These are phyloP conservation scores for Mortierella hygrophila DNA, from an alignment of 192 early-diverging fungal genomes.

Conservation along the genomic window DNA sequence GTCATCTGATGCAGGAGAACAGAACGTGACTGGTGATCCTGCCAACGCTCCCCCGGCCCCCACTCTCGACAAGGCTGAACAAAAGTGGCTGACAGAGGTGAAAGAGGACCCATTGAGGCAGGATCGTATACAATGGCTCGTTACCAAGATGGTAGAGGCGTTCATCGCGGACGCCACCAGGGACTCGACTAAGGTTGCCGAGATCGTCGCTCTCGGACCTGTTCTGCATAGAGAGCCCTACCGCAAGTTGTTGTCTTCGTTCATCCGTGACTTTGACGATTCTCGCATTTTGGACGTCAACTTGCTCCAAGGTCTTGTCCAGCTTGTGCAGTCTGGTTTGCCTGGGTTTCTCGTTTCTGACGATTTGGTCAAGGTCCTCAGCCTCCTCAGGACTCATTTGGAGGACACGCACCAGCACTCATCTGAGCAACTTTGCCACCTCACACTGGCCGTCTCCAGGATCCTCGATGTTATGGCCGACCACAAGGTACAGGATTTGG, in stretches of 20 bases:
- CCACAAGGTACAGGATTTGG: neutral
- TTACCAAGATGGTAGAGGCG: neutral
- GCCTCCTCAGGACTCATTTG: neutral
- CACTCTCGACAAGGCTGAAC: neutral
- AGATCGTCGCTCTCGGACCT: neutral
- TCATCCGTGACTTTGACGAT: neutral
- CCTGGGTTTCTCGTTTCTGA: neutral
- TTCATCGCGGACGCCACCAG: neutral
- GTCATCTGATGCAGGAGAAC: neutral
- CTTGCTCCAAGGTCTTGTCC: neutral
- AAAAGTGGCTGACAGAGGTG: neutral
- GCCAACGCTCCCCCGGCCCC: neutral
- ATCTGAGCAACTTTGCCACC: neutral
- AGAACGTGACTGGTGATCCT: neutral
- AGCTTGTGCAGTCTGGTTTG: neutral
- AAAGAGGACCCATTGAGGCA: neutral
- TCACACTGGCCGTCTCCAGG: neutral
- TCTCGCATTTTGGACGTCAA: neutral
- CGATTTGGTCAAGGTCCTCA: neutral
- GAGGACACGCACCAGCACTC: neutral
- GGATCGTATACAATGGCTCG: neutral
- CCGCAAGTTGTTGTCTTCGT: neutral
- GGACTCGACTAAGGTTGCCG: neutral
- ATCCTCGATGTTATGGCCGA: neutral
- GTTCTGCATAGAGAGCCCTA: neutral